Evolutionary conservation across 1,284 basidiomycete species (phyloP), one percentile per base, ranked within the genome.

Genomic region (Sanghuangporus weigelae): DNA sequence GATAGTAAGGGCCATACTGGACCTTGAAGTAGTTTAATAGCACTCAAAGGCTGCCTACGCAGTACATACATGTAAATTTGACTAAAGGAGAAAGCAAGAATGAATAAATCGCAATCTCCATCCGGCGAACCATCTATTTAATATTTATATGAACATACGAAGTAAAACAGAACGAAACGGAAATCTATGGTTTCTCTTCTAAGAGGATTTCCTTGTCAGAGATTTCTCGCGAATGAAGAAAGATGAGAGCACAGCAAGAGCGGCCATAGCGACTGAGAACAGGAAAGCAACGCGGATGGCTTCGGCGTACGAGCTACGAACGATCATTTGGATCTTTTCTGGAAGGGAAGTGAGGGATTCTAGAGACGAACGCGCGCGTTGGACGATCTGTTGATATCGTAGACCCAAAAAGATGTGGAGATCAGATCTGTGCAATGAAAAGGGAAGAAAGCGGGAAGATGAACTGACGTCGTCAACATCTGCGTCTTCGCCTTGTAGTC

Each of bases 281-380:
- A 74, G 77, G 67, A 85, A 78, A 3, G 81, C 75, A 21, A 72
- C 74, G 57, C 79, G 78, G n/a, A 84, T 71, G 1, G 82, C 82
- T 46, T 78, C 73, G 40, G 74, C 77, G 68, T 86, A 86, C 8
- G 82, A 79, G 26, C 65, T 68, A 23, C 78, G 73, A 35, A 86
- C 84, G 48, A 79, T 76, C 5, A 63, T 69, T 31, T 75, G 77
- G 3, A 78, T 79, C 1, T 56, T 65, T 0, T 80, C 76, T 65
- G 81, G 79, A 8, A 86, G 76, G 65, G 79, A 70, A 51, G 82
- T 75, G 14, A 87, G 71, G 68, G 84, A 84, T 16, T 71, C 75
- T 31, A 87, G 75, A 0, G 83, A 85, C 66, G 84, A 81, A 48
- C 83, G 78, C 23, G 85, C 84, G 44, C 76, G 79, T 39, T 70